phyloP scores from a whole-genome alignment of 2,329 filamentous ascomycete genomes.

The Aspergillus neoniger region DNA sequence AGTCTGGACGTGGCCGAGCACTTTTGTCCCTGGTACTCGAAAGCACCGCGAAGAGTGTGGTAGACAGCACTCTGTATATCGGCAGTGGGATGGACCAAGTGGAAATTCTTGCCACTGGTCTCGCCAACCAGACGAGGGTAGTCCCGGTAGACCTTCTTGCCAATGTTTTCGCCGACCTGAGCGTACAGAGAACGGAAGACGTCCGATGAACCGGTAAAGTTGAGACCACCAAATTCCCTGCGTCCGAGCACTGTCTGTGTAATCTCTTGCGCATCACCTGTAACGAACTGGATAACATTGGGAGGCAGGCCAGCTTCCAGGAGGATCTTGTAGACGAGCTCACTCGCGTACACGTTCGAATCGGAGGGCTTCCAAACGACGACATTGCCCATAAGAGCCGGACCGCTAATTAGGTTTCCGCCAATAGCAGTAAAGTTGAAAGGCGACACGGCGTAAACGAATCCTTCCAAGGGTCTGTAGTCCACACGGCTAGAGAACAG shows the following conservation, averaged over 20 bases:
- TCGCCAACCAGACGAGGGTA: constrained; percentile 87
- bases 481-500: constrained; percentile 65
- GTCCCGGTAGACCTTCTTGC: constrained; percentile 73
- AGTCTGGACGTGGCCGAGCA: constrained; percentile 78
- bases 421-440: constrained; percentile 98
- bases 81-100: constrained; percentile 73
- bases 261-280: constrained; percentile 80
- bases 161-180: constrained; percentile 75
- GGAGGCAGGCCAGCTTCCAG: constrained; percentile 84
- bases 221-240: constrained; percentile 77
- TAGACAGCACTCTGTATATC: constrained; percentile 74
- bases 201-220: constrained; percentile 87
- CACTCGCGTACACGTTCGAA: constrained; percentile 80
- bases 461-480: constrained; percentile 85
- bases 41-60: constrained; percentile 79
- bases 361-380: constrained; percentile 96
- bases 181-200: constrained; percentile 89
- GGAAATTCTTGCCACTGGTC: constrained; percentile 91
- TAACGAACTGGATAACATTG: constrained; percentile 90
- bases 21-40: constrained; percentile 88
- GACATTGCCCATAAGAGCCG: constrained; percentile 89
- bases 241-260: constrained; percentile 75
- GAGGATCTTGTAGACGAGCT: constrained; percentile 86
- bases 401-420: constrained; percentile 78
- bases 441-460: constrained; percentile 88